Conservation (phyloP, 495 filamentous ascomycete genomes). For the Hyaloscypha bicolor region DNA sequence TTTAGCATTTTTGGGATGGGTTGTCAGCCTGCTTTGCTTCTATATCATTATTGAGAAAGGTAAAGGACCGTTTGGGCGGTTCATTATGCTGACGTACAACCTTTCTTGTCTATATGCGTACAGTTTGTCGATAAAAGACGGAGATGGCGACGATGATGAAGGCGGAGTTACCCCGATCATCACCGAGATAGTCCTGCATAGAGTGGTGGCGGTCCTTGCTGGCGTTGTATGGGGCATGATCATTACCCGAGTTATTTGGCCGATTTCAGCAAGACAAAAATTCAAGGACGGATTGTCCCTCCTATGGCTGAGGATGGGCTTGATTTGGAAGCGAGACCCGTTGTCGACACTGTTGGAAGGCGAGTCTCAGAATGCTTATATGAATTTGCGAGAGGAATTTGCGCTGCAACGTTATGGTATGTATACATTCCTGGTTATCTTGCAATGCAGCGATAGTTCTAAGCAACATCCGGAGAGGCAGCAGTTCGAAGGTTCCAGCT, state of each 20-base stretch:
- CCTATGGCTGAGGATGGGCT: slow-evolving; percentile 89
- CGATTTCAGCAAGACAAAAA: slow-evolving; percentile 83
- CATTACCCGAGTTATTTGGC: slow-evolving; percentile 88
- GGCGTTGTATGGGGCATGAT: slow-evolving; percentile 93
- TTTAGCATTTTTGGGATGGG: slow-evolving; percentile 76
- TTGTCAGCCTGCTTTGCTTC: slow-evolving; percentile 79
- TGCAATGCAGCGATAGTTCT: not conserved
- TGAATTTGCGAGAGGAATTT: slow-evolving; percentile 81
- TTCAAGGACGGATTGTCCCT: slow-evolving; percentile 84
- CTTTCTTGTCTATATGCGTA: slow-evolving; percentile 96
- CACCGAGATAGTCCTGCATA: slow-evolving; percentile 84
- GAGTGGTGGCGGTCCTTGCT: slow-evolving; percentile 82
- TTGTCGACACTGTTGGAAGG: slow-evolving; percentile 68
- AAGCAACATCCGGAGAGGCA: too few relatives aligned
- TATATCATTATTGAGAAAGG: slow-evolving; percentile 84
- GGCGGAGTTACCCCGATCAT: slow-evolving; percentile 86
- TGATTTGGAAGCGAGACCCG: slow-evolving; percentile 97
- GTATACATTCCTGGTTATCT: not conserved
- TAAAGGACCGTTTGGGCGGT: slow-evolving; percentile 88
- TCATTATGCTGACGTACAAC: slow-evolving; percentile 94
- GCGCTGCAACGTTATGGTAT: slow-evolving; percentile 54
- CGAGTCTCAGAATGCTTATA: slow-evolving; percentile 62
- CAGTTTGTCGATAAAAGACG: slow-evolving; percentile 73
- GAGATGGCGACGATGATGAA: slow-evolving; percentile 79
- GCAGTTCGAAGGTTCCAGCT: too few relatives aligned